Evolutionary conservation across 371 early-diverging fungal species (phyloP), one percentile per base, ranked within the genome.

Genomic region (Lichtheimia corymbifera): DNA sequence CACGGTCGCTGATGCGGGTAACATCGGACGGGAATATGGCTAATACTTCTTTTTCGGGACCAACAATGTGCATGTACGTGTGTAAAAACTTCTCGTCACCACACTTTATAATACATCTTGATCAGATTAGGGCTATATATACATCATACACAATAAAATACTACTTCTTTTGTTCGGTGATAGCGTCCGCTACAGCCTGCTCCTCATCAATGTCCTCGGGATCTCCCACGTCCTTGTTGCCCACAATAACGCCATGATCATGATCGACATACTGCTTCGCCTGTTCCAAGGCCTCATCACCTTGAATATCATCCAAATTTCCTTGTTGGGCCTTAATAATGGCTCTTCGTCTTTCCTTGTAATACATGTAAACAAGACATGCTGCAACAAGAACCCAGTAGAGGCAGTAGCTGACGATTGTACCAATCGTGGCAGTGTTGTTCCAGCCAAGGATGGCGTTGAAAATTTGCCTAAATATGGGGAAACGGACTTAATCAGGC

Each of bases 381-480:
- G 71, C 60, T 13, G 77, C 64, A 42, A 92, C 55, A 5, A 66
- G 68, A 5, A 84, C 45, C 94, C 94, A 94, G 72, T 89, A 94
- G 18, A 84, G 64, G 58, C 85, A 84, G 78, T 93, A 94, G 2
- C 80, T 83, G 47, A 78, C 70, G 45, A 93, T 78, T 20, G 89
- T 81, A 45, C 87, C 90, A 61, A 83, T 65, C 1, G 91, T 89
- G 7, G 92, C 93, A 43, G 83, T 72, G 66, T 86, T 88, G 69
- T 76, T 85, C 91, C 93, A 93, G 17, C 93, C 92, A 2, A 67
- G 57, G 35, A 65, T 65, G 4, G 65, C 65, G 35, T 65, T 65
- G 18, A 65, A 65, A 15, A 65, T 65, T 57, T 61, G 55, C 65
- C 65, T 65, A 28, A 28, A 28, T 28, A 28, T 28, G 28, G 28